phyloP scores from a whole-genome alignment of 208 protist genomes.

The Acanthamoeba royreba region DNA sequence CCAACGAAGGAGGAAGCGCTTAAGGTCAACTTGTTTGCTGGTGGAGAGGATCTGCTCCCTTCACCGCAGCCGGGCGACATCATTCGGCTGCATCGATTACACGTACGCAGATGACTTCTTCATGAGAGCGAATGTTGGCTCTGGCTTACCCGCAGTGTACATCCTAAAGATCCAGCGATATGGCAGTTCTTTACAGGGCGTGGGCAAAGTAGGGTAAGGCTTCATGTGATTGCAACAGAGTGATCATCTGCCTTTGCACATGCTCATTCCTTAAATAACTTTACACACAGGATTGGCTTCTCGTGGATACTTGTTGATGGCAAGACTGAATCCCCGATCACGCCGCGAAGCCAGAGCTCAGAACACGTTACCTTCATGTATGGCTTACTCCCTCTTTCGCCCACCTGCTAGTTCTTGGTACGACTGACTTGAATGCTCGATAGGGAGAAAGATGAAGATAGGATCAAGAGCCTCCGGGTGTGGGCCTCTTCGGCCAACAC shows the following conservation, averaged over 20 bases:
- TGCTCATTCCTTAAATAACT: too few relatives aligned
- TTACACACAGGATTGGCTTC: not conserved
- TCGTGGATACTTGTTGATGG: not conserved
- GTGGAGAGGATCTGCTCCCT: not conserved
- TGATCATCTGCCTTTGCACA: too few relatives aligned
- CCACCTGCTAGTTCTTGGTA: not conserved
- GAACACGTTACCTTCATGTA: not conserved
- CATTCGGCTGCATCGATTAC: not conserved
- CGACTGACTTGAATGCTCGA: not conserved
- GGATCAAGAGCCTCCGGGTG: not conserved
- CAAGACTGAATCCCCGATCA: not conserved
- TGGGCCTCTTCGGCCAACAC: too few relatives aligned
- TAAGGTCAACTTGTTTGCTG: not conserved
- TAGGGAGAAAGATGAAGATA: not conserved
- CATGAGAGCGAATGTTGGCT: too few relatives aligned
- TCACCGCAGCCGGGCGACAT: not conserved
- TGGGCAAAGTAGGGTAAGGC: too few relatives aligned
- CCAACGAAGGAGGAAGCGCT: not conserved
- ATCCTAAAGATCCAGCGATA: conserved; percentile 3
- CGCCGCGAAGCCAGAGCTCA: not conserved
- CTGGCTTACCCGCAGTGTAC: too few relatives aligned
- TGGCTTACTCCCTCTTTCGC: not conserved
- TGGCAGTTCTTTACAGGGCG: not conserved
- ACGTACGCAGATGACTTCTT: not conserved
- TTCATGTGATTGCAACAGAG: too few relatives aligned